These are phyloP conservation scores for Monosiga brevicollis DNA, from an alignment of 78 protist species.

Conservation along the genomic window DNA sequence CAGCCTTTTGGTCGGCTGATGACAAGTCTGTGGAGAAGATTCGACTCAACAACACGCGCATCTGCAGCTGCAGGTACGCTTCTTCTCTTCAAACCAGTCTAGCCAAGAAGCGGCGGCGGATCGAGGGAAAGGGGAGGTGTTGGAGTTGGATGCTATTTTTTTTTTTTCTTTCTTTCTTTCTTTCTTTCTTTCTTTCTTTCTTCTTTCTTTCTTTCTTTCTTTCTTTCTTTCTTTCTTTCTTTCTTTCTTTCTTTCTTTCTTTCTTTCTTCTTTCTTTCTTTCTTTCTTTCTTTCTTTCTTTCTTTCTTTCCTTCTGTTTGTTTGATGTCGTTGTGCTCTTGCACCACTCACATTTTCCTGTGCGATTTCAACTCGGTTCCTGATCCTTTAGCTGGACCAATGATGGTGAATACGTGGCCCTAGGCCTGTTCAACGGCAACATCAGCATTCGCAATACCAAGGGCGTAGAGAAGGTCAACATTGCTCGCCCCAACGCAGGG, in stretches of 20 bases:
- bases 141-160: no score
- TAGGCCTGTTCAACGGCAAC: constrained; percentile 55
- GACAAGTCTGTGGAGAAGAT: not conserved
- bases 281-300: no score
- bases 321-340: not conserved
- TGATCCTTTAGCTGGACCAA: constrained; percentile 47
- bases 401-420: constrained; percentile 63
- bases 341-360: not conserved
- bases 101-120: no score
- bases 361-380: not conserved
- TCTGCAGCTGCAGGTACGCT: not conserved
- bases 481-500: not conserved
- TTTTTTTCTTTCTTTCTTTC: no score
- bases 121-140: no score
- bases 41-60: not conserved
- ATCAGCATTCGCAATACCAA: constrained; percentile 29
- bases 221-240: no score
- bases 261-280: not conserved
- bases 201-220: no score
- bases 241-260: not conserved
- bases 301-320: not conserved
- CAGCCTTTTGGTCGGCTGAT: not conserved
- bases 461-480: constrained; percentile 24
- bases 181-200: no score
- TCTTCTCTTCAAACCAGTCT: not conserved